Percentiles rank a stretch among this genome's conserved stretches.
Conservation (phyloP, 2,329 filamentous ascomycete species). For the Penicillium oxalicum region DNA sequence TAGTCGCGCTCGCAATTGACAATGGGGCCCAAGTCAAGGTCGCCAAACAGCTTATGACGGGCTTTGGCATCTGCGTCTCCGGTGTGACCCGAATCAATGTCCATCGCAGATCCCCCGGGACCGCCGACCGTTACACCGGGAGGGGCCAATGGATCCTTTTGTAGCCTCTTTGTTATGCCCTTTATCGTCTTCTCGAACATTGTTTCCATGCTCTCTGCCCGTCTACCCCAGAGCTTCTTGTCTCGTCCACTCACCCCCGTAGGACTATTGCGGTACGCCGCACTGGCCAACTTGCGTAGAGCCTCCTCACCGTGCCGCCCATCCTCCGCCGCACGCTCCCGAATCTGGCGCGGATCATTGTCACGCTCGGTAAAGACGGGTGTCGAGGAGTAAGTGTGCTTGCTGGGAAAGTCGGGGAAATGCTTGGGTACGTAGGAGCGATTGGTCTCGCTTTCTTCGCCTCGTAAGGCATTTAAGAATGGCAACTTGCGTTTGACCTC, state of each 20-base stretch:
- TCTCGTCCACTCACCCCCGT: conserved; percentile 38
- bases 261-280: conserved; percentile 39
- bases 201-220: conserved; percentile 40
- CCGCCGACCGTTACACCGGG: conserved; percentile 16
- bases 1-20: conserved; percentile 58
- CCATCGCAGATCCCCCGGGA: conserved; percentile 19
- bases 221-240: conserved; percentile 35
- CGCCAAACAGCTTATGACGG: conserved; percentile 24
- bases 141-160: conserved; percentile 24
- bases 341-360: conserved; percentile 53
- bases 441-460: conserved; percentile 41
- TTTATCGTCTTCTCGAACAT: conserved; percentile 54
- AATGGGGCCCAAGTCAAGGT: conserved; percentile 43
- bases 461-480: conserved; percentile 49
- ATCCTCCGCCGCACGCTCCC: conserved; percentile 60
- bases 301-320: conserved; percentile 61
- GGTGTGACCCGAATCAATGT: conserved; percentile 23
- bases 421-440: conserved; percentile 53
- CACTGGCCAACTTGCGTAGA: conserved; percentile 54
- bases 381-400: conserved; percentile 58
- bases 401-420: conserved; percentile 58
- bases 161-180: conserved; percentile 41
- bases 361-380: conserved; percentile 55
- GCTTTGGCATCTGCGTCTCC: conserved; percentile 24
- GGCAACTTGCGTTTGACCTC: conserved; percentile 30